Evolutionary conservation across 1,139 yeast species (phyloP).

Genomic region (Pichia inconspicua): DNA sequence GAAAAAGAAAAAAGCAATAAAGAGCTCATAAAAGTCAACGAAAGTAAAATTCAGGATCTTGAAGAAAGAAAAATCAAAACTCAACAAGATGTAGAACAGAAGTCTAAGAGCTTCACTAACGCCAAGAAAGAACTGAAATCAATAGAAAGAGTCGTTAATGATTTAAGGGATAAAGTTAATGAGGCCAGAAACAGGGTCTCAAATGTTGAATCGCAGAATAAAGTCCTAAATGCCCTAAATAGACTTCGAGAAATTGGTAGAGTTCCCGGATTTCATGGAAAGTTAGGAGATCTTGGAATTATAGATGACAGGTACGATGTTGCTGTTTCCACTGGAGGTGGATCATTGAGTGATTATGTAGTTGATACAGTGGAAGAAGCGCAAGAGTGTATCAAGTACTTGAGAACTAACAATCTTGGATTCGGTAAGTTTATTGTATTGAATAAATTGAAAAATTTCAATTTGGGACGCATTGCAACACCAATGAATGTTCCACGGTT

Average conservation of each 20-base stretch:
- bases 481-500: constrained; percentile 76
- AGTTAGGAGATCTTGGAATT: constrained; percentile 83
- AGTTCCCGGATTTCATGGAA: constrained; percentile 77
- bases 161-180: constrained; percentile 52
- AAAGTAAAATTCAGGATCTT: constrained; percentile 9
- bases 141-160: constrained; percentile 47
- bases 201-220: constrained; percentile 58
- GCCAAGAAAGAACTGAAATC: constrained; percentile 37
- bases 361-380: constrained; percentile 93
- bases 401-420: constrained; percentile 79
- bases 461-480: constrained; percentile 53
- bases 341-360: constrained; percentile 85
- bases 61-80: constrained; percentile 1
- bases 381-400: constrained; percentile 80
- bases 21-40: constrained; percentile 31
- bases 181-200: constrained; percentile 57
- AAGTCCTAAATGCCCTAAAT: constrained; percentile 62
- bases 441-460: constrained; percentile 61
- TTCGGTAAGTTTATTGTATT: constrained; percentile 83
- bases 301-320: constrained; percentile 85
- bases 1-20: constrained; percentile 41
- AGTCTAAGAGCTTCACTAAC: constrained; percentile 1
- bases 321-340: constrained; percentile 93
- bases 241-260: constrained; percentile 76
- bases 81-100: constrained; percentile 2